Conservation (phyloP, 768 basidiomycete species). For the Auricularia heimuer region DNA sequence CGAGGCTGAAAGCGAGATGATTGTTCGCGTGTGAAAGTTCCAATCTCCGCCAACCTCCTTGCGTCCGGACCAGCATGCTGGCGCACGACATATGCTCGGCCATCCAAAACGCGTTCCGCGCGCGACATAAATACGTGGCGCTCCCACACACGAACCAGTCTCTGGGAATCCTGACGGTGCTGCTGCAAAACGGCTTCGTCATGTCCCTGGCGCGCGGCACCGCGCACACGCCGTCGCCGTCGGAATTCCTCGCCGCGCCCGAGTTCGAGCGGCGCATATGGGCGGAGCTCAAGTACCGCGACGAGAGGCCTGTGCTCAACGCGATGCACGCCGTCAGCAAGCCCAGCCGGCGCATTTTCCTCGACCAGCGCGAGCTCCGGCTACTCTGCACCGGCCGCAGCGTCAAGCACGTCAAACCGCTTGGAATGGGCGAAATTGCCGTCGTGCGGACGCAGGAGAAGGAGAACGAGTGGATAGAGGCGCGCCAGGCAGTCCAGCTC, state of each 20-base stretch:
- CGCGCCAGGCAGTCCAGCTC: conserved; percentile 78
- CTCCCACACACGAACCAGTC: conserved; percentile 83
- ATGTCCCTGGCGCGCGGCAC: conserved; percentile 76
- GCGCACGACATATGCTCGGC: conserved; percentile 86
- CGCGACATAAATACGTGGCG: conserved; percentile 66
- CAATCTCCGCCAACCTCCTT: too few relatives aligned
- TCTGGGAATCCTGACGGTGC: conserved; percentile 83
- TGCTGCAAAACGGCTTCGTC: conserved; percentile 85
- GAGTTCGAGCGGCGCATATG: conserved; percentile 75
- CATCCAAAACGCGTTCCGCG: conserved; percentile 85
- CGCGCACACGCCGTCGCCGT: conserved; percentile 50
- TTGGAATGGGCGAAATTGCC: conserved; percentile 89
- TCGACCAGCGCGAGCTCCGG: conserved; percentile 63
- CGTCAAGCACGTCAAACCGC: conserved; percentile 68
- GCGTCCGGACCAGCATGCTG: conserved; percentile 20
- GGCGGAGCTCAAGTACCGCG: conserved; percentile 90
- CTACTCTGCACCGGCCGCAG: conserved; percentile 74
- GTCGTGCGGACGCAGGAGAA: conserved; percentile 64
- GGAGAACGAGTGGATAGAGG: conserved; percentile 83
- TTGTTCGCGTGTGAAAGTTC: too few relatives aligned
- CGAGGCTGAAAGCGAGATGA: too few relatives aligned
- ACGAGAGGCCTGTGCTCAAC: conserved; percentile 74
- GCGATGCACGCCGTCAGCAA: conserved; percentile 75
- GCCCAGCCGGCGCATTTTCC: conserved; percentile 72
- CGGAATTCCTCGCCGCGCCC: conserved; percentile 44